These are phyloP conservation scores for Myxozyma neotropica DNA, from an alignment of 805 yeast species.

Conservation along the genomic window DNA sequence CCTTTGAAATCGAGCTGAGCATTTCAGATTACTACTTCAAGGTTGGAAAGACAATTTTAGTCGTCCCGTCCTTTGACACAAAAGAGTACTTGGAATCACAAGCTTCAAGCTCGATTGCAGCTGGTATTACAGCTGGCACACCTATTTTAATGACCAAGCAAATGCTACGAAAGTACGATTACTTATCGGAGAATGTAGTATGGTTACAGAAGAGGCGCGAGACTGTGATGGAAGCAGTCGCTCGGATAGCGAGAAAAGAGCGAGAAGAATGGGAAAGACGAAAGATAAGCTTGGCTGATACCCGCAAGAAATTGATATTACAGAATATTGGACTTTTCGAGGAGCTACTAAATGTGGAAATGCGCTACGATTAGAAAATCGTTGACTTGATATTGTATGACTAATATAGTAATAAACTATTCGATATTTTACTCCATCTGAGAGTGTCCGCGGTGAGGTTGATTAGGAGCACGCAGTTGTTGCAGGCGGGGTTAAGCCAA, in stretches of 20 bases:
- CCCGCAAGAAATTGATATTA: constrained; percentile 7
- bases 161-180: constrained; percentile 9
- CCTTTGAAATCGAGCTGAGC: not conserved
- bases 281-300: not conserved
- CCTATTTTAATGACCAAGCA: constrained; percentile 11
- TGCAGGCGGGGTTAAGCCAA: no score
- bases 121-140: constrained; percentile 24
- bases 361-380: not conserved
- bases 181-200: constrained; percentile 9
- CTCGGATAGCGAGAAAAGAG: constrained; percentile 6
- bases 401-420: no score
- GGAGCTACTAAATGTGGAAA: not conserved
- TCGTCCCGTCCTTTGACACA: constrained; percentile 17
- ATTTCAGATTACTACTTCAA: constrained; percentile 8
- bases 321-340: constrained; percentile 8
- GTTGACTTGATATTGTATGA: no score
- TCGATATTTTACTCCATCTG: no score
- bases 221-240: constrained; percentile 14
- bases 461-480: no score
- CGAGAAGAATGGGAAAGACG: constrained; percentile 13
- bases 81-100: constrained; percentile 11
- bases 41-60: constrained; percentile 13
- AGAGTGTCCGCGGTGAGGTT: no score
- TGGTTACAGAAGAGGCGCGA: constrained; percentile 25
- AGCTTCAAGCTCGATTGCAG: constrained; percentile 22